Evolutionary conservation across 2,329 filamentous ascomycete species (phyloP).

Genomic region (Anthostomella pinea): DNA sequence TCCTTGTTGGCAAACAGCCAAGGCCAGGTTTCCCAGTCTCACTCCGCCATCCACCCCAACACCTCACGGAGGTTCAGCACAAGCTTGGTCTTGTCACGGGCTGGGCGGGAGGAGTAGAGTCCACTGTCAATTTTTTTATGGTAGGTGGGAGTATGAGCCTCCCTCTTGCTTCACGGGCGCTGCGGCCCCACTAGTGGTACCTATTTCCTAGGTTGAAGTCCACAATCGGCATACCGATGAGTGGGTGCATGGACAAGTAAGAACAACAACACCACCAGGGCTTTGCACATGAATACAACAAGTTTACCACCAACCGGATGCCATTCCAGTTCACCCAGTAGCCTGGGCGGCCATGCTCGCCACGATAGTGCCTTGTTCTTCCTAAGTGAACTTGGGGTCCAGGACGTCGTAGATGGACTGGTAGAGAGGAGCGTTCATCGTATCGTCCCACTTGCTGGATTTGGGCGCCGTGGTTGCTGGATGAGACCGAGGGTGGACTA

Average conservation of each 20-base stretch:
- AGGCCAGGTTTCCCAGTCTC: slow-evolving; percentile 42
- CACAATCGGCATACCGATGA: no score
- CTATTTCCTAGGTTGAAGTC: no score
- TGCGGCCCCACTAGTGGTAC: no score
- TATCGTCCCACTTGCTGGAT: slow-evolving; percentile 19
- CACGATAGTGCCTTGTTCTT: slow-evolving; percentile 22
- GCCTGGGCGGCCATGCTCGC: slow-evolving; percentile 17
- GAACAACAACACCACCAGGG: no score
- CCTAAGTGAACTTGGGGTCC: slow-evolving; percentile 13
- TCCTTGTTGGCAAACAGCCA: slow-evolving; percentile 33
- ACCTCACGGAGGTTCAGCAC: no score
- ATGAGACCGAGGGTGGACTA: no score
- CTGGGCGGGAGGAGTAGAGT: no score
- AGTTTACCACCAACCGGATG: slow-evolving; percentile 31
- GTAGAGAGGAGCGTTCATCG: slow-evolving; percentile 19
- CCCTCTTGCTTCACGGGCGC: no score
- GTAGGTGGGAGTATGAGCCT: no score
- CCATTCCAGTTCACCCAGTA: slow-evolving; percentile 33
- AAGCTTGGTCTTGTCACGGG: no score
- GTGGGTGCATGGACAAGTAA: slow-evolving; percentile 1
- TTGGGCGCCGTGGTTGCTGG: slow-evolving; percentile 8
- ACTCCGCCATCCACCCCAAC: no score
- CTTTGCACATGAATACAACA: slow-evolving; percentile 5
- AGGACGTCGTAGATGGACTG: slow-evolving; percentile 19
- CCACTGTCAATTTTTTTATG: no score